A percentile compares a stretch with the other conserved stretches of the same genome.
Evolutionary conservation across 179 eudicot species (phyloP).

Genomic region (Vitellaria paradoxa): DNA sequence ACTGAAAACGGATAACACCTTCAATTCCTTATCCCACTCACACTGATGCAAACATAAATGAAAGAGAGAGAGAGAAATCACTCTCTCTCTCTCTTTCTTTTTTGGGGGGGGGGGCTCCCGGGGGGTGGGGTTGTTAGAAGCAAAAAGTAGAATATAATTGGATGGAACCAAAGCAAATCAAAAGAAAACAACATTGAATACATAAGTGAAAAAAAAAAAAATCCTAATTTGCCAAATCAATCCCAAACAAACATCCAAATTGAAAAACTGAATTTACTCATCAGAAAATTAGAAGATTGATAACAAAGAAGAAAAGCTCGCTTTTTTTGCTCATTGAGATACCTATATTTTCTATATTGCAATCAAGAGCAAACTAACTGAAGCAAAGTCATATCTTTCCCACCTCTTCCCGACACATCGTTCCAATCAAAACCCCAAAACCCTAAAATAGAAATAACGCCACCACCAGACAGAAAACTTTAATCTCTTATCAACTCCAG

Average conservation of each 20-base stretch:
- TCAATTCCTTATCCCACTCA: too few species aligned
- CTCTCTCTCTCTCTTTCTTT: too few species aligned
- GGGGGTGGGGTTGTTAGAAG: too few species aligned
- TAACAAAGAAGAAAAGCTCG: neutral
- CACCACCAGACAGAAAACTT: constrained; percentile 5
- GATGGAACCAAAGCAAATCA: neutral
- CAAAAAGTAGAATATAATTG: neutral
- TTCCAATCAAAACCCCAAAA: neutral
- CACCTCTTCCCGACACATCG: neutral
- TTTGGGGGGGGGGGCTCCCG: too few species aligned
- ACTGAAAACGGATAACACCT: too few species aligned
- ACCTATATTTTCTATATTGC: neutral
- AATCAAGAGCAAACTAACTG: neutral
- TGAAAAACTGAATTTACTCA: neutral
- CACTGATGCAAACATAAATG: too few species aligned
- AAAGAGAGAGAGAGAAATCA: too few species aligned
- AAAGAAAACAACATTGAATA: neutral
- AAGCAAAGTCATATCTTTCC: neutral
- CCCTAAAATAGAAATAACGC: neutral
- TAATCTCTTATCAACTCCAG: neutral
- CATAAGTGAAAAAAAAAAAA: neutral
- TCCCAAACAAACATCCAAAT: neutral
- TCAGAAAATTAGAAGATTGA: neutral
- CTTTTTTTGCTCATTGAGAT: neutral
- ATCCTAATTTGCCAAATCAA: neutral